These are phyloP conservation scores for Obelidium mucronatum DNA, from an alignment of 192 early-diverging fungal species.

Conservation along the genomic window DNA sequence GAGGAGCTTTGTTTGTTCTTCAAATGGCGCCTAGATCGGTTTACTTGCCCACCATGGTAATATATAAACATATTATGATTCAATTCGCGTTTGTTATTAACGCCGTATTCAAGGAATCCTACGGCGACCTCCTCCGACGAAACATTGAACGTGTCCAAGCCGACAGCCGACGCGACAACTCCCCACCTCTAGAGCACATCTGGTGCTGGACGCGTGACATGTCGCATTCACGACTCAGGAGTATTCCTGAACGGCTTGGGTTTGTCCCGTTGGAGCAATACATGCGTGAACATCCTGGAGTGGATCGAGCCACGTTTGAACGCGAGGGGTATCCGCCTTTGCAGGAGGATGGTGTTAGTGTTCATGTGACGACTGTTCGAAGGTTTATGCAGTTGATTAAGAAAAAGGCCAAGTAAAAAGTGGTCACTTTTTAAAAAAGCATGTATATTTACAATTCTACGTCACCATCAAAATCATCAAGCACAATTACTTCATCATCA, in stretches of 20 bases:
- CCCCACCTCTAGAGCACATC: slow-evolving; percentile 38
- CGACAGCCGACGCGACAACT: slow-evolving; percentile 36
- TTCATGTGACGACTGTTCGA: slow-evolving; percentile 40
- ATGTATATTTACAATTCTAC: no score
- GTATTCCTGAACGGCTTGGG: slow-evolving; percentile 48
- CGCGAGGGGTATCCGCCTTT: slow-evolving; percentile 45
- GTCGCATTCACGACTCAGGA: slow-evolving; percentile 32
- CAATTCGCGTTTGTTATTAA: background rate
- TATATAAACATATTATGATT: background rate
- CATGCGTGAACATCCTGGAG: slow-evolving; percentile 39
- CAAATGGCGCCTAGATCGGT: slow-evolving; percentile 53
- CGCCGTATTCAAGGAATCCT: slow-evolving; percentile 35
- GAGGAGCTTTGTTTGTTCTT: slow-evolving; percentile 42
- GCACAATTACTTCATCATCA: no score
- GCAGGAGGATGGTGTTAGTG: slow-evolving; percentile 39
- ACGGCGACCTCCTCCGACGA: slow-evolving; percentile 44
- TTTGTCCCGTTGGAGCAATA: slow-evolving; percentile 51
- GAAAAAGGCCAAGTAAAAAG: background rate
- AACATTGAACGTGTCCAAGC: slow-evolving; percentile 45
- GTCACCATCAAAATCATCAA: no score
- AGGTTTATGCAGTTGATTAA: slow-evolving; percentile 33
- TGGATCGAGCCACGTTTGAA: slow-evolving; percentile 45
- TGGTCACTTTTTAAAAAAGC: no score
- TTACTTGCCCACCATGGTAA: slow-evolving; percentile 46
- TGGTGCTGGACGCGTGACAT: slow-evolving; percentile 51